Evolutionary conservation across 768 basidiomycete genomes (phyloP), one percentile per base, ranked within the genome.

Genomic region (Sporobolomyces pararoseus): DNA sequence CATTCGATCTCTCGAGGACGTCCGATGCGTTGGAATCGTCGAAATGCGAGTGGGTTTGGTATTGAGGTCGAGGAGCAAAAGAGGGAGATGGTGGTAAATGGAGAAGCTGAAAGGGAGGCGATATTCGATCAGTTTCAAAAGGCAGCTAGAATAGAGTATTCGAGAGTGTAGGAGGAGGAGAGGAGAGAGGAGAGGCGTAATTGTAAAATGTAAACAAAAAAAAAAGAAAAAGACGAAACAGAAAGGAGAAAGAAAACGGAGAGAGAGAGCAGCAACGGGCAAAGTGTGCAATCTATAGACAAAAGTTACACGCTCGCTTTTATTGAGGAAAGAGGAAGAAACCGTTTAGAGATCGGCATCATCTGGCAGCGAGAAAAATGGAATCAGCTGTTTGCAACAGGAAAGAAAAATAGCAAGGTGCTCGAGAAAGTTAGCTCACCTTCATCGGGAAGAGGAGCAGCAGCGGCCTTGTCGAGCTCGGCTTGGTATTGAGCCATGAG

Each of bases 391-490:
- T 39, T 4, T 35, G n/a, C 35, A 17, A 14, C 10, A 55, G 9
- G 54, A 5, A 9, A 42, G 37, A 23, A 23, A 47, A 23, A 23
- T 23, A 13, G 46, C 46, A 47, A 47, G 21, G 46, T 13, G 23
- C 25, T 35, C 19, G n/a, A 44, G 57, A 25, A 25, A 19, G 21
- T 29, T 14, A 19, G 34, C 44, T 29, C 14, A 49, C 46, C 96
- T 81, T 99, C 96, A 81, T 98, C 96, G 62, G 96, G 96, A 71
- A 99, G 89, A 78, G 96, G 96, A 72, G 93, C 88, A 71, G 84
- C 83, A 78, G 90, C 92, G 68, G 95, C 95, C 88, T 91, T 53
- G 67, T 83, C 81, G 83, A 97, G 82, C 82, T 98, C 91, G 60
- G 76, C 74, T 77, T 87, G 84, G 82, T 97, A 97, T 75, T 88